phyloP scores from a whole-genome alignment of 371 early-diverging fungal species.

The Mucor plumbeus region DNA sequence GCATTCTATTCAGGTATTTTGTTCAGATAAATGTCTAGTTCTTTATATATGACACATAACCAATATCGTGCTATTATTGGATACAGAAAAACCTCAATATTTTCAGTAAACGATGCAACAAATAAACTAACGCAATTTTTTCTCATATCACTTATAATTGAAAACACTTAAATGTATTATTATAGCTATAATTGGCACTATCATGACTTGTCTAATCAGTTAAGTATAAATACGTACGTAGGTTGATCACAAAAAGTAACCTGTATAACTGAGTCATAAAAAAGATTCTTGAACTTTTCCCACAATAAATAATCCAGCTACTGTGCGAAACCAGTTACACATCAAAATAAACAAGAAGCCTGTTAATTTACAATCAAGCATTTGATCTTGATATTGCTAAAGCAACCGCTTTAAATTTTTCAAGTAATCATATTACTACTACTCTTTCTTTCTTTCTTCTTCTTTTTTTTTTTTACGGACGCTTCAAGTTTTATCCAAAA shows the following conservation, averaged over 20 bases:
- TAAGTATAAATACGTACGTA: background rate
- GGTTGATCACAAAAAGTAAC: background rate
- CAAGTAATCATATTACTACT: background rate
- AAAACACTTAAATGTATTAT: conserved; percentile 5
- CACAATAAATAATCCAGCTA: conserved; percentile 8
- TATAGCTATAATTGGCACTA: conserved; percentile 2
- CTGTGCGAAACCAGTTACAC: background rate
- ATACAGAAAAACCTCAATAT: background rate
- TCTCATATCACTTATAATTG: background rate
- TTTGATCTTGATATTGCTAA: background rate
- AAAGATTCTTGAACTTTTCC: background rate
- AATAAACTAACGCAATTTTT: background rate
- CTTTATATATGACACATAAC: background rate
- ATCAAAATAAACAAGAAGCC: background rate
- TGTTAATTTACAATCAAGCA: background rate
- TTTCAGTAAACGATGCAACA: background rate
- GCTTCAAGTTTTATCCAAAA: conserved; percentile 1
- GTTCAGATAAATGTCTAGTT: background rate
- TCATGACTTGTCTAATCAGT: background rate
- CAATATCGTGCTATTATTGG: background rate
- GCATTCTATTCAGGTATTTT: no score
- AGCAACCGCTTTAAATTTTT: background rate
- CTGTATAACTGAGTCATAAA: background rate
- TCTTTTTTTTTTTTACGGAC: background rate
- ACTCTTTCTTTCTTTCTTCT: no score